These are phyloP conservation scores for Bruguiera parviflora DNA, from an alignment of 345 rosid species.

Conservation along the genomic window DNA sequence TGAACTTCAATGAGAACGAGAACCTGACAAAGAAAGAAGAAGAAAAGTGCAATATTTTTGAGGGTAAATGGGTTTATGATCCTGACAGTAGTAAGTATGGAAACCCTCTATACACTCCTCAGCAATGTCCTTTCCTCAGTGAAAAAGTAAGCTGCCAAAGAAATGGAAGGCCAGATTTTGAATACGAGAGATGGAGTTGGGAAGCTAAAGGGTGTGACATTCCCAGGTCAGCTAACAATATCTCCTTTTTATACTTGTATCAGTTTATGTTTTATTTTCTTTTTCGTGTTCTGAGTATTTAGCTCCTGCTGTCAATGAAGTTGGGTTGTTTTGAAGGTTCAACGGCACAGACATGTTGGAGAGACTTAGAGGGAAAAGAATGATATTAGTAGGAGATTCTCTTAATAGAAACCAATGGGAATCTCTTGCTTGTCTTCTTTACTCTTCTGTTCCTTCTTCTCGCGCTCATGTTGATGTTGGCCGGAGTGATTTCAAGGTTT, in stretches of 20 bases:
- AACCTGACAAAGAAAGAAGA: background rate
- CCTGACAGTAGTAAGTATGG: slow-evolving; percentile 13
- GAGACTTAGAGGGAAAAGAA: slow-evolving; percentile 47
- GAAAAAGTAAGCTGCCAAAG: slow-evolving; percentile 45
- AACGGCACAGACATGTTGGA: slow-evolving; percentile 44
- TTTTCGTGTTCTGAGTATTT: background rate
- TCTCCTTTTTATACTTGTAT: background rate
- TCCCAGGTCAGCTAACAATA: slow-evolving; percentile 30
- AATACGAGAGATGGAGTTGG: slow-evolving; percentile 59
- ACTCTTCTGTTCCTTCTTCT: slow-evolving; percentile 36
- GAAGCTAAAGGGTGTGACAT: slow-evolving; percentile 39
- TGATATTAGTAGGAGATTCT: slow-evolving; percentile 53
- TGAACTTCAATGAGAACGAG: background rate
- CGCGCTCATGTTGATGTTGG: slow-evolving; percentile 19
- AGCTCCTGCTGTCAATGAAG: background rate
- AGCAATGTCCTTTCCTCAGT: slow-evolving; percentile 45
- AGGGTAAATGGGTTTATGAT: slow-evolving; percentile 55
- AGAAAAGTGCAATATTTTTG: slow-evolving; percentile 34
- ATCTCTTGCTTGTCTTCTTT: slow-evolving; percentile 54
- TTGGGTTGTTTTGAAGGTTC: slow-evolving; percentile 28
- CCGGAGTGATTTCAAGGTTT: slow-evolving; percentile 23
- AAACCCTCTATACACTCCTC: slow-evolving; percentile 24
- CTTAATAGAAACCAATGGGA: slow-evolving; percentile 59
- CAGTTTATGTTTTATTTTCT: background rate
- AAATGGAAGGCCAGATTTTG: slow-evolving; percentile 46